Evolutionary conservation across 345 rosid species (phyloP), one percentile per base, ranked within the genome.

Genomic region (Passiflora organensis): DNA sequence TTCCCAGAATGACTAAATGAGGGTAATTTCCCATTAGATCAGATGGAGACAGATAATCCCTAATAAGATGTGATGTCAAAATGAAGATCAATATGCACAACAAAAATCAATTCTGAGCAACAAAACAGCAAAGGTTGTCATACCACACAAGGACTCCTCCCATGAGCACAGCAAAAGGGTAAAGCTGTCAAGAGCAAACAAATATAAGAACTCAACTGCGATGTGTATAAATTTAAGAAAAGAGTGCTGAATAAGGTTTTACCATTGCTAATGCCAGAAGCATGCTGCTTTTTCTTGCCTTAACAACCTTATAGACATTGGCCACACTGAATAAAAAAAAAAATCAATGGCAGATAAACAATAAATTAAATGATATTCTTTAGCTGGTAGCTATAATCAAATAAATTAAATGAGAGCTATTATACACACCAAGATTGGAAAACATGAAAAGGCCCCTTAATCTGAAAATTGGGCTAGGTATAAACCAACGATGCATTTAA

Each of bases 221-320:
- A 73, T 37, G 57, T 19, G 8, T 36, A 10, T 23, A 12, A 8
- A 41, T n/a, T n/a, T n/a, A 16, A 50, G 24, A 51, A 60, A 50
- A 21, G n/a, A 15, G 41, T n/a, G 22, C 37, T 9, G 38, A 59
- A 28, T 28, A 52, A 51, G 14, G 6, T 19, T 56, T 56, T 70
- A 93, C 99, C 99, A 93, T 89, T 59, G 99, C 90, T 64, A 94
- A 65, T 43, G 99, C 99, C 65, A 75, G 71, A 52, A 82, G 34
- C 89, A 93, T 86, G 73, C 79, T 93, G 77, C 97, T 86, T 66
- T 87, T 93, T 76, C 89, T 82, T 57, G 90, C 66, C 63, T 75
- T 70, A 64, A 94, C 84, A 49, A 94, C 95, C 68, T 85, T 82
- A 77, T 86, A 72, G 41, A 89, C 97, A 63, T 79, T 94, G 18